A percentile compares a stretch with the other conserved stretches of the same genome.
These are phyloP conservation scores for Thelonectria discophora DNA, from an alignment of 2,329 filamentous ascomycete genomes.

Conservation along the genomic window DNA sequence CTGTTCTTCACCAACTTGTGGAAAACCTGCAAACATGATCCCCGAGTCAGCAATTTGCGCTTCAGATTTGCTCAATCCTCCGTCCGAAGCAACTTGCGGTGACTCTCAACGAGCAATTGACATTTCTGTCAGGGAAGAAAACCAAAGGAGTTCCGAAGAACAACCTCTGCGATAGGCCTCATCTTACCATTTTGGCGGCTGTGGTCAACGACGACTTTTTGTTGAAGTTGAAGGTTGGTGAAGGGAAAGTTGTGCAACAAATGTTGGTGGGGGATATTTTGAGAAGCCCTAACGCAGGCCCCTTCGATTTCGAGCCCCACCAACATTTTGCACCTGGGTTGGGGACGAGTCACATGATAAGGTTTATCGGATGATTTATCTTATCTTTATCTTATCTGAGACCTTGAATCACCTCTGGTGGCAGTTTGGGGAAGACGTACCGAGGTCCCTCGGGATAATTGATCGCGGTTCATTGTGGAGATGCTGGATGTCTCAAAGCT, in stretches of 20 bases:
- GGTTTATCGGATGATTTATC: background rate
- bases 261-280: slow-evolving; percentile 53
- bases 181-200: slow-evolving; percentile 76
- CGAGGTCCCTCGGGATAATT: slow-evolving; percentile 35
- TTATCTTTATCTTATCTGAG: slow-evolving; percentile 22
- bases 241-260: slow-evolving; percentile 39
- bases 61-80: slow-evolving; percentile 76
- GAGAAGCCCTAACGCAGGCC: slow-evolving; percentile 51
- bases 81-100: slow-evolving; percentile 98
- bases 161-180: slow-evolving; percentile 48
- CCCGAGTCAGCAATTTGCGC: slow-evolving; percentile 99
- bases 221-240: slow-evolving; percentile 49
- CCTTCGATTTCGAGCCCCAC: slow-evolving; percentile 33
- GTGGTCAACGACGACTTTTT: slow-evolving; percentile 56
- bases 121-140: slow-evolving; percentile 55
- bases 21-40: slow-evolving; percentile 74
- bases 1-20: slow-evolving; percentile 97
- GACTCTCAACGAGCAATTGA: slow-evolving; percentile 69
- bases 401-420: slow-evolving; percentile 13
- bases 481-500: slow-evolving; percentile 6
- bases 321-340: slow-evolving; percentile 43
- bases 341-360: slow-evolving; percentile 52
- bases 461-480: slow-evolving; percentile 25
- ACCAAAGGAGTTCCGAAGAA: slow-evolving; percentile 32
- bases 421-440: slow-evolving; percentile 32